Evolutionary conservation across 495 filamentous ascomycete species (phyloP), one percentile per base, ranked within the genome.

Genomic region (Aspergillus sclerotioniger): DNA sequence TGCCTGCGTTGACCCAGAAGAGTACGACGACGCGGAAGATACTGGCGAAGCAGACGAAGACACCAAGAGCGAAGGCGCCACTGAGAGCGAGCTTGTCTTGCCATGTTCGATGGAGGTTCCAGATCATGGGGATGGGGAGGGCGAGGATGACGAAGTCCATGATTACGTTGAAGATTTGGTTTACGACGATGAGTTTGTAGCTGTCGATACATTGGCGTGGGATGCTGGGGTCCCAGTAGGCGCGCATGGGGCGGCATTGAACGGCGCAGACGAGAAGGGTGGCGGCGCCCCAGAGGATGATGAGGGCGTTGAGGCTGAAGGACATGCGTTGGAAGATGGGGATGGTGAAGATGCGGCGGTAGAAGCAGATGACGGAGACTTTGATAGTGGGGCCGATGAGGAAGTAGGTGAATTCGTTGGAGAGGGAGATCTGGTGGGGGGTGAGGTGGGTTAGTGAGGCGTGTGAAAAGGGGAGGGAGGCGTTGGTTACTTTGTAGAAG

Each of bases 21-120:
- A 86, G 76, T 0, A 81, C 84, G 57, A 85, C 78, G 54, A 84
- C 79, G 51, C 83, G 75, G 56, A 78, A 74, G 58, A 79, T 76
- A 31, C 71, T 74, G 7, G 76, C 75, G 59, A 73, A 68, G 77
- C 75, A 67, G 70, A 74, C 69, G 74, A 82, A 79, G 20, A 70
- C 63, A 15, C 79, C 80, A 2, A 83, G 63, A 1, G 75, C 71
- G 52, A 82, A 82, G 29, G 82, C 73, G 6, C 65, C 71, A 46
- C 69, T 75, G 15, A 83, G 64, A 9, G 79, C 74, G 28, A 76
- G 64, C 58, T 79, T 82, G 51, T 82, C 76, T 47, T 75, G 68
- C 60, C 61, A 69, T 1, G 71, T 62, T 10, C 74, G 62, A 33
- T 77, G 73, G 8, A 83, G 65, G 25, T 61, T 64, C 76, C 74